Base-by-base conservation (phyloP, 1,284 basidiomycete species). In the Athelia psychrophila region DNA sequence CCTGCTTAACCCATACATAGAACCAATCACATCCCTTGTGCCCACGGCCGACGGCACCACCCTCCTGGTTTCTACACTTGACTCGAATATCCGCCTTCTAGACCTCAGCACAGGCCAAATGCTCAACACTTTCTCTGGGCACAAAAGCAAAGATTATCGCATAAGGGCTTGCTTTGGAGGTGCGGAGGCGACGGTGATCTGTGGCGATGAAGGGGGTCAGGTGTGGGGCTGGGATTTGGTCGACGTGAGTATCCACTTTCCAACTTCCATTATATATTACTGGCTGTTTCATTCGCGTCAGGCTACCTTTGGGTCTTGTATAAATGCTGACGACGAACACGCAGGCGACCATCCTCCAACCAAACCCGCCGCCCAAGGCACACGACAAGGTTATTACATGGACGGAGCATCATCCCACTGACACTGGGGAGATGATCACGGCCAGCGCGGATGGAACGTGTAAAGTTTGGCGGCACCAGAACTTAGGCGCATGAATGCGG, bases 141-240 rank as follows among this genome's bases (percentile, higher is more conserved):
- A 96, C 64, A 64, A 68, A 13, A 90, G 93, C 59, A 72, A 77
- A 18, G 78, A 81, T 10, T 95, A 95, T 65, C 81, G 93, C 18
- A 90, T 86, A 61, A 86, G 87, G 19, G 85, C 89, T n/a, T 86
- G 84, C 54, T 93, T 98, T 61, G 88, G 88, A 6, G 81, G 88
- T 56, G 87, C 79, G 1, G 96, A 98, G 67, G 88, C 88, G 1
- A 83, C 72, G 16, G 85, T 98, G 3, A 65, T 98, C 2, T 86
- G 83, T 40, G 96, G 96, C 3, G 97, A 98, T 65, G 95, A 98
- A 66, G 79, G 86, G 3, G 97, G 97, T 0, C 72, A 71, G 53
- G 73, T 99, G 4, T 95, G 92, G 88, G 84, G 83, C 35, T 99
- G 96, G 95, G 93, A 96, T 63, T 73, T 98, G 50, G 79, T 97